Evolutionary conservation across 2,329 filamentous ascomycete species (phyloP).

Genomic region (Samsoniella hepiali): DNA sequence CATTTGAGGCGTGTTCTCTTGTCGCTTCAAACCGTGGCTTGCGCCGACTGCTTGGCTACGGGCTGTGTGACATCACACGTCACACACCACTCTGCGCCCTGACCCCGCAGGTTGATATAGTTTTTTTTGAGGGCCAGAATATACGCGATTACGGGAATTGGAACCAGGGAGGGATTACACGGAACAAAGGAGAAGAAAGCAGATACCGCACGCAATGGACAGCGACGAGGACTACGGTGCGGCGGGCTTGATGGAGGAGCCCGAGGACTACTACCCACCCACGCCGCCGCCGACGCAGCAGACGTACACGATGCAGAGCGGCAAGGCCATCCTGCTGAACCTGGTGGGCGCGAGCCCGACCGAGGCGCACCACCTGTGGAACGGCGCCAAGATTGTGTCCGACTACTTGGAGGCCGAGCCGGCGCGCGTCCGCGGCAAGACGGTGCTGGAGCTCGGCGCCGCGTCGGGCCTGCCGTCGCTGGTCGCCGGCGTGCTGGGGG

Average conservation of each 20-base stretch:
- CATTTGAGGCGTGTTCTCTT: background rate
- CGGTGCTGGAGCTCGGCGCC: constrained; percentile 85
- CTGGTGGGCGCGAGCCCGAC: constrained; percentile 85
- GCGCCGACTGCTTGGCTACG: background rate
- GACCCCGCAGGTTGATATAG: background rate
- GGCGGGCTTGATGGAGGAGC: constrained; percentile 70
- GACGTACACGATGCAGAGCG: constrained; percentile 66
- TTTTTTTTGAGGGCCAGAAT: background rate
- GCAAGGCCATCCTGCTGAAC: constrained; percentile 63
- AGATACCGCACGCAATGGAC: background rate
- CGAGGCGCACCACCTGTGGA: constrained; percentile 91
- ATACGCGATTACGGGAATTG: background rate
- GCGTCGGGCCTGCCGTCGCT: constrained; percentile 82
- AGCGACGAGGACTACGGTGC: constrained; percentile 36
- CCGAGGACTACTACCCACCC: constrained; percentile 74
- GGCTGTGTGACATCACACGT: constrained; percentile 6
- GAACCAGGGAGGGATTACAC: background rate
- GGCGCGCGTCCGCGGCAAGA: constrained; percentile 59
- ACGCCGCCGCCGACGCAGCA: constrained; percentile 73
- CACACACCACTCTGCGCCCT: background rate
- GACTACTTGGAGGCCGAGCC: constrained; percentile 71
- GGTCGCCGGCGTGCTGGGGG: constrained; percentile 70
- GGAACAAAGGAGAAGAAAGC: background rate
- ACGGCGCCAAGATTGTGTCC: constrained; percentile 75
- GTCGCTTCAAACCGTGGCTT: background rate